Base-by-base conservation (phyloP, 768 basidiomycete species). In the Panaeolus papilionaceus region DNA sequence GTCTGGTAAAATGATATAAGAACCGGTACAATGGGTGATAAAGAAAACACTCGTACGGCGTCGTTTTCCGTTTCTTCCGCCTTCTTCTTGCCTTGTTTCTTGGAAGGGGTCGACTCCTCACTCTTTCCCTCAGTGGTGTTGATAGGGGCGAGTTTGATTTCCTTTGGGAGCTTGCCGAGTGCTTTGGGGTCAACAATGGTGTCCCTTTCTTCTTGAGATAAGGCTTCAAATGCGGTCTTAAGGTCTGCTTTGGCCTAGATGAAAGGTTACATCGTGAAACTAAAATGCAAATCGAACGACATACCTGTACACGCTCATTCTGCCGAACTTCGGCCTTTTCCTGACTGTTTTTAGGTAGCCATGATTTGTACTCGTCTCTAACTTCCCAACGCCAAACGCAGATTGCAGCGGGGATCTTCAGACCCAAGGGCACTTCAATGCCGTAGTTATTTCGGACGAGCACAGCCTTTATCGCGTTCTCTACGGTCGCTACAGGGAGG, bases 331-430 rank as follows among this genome's bases (percentile, higher is more conserved):
- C 86, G 0, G 85, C 87, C 73, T 86, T 92, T 69, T 91, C 89
- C 69, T 81, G 80, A 12, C 84, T 83, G 73, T 85, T 88, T 74
- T 87, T 89, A 0, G 92, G 92, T 38, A 95, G 75, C 86, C 90
- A 91, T 66, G 86, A 82, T 67, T 80, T 79, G 69, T 84, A 81
- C 20, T 83, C 71, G 2, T 86, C 83, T 71, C 86, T 88, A 11
- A 92, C 89, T 75, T 97, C 95, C 95, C 95, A 97, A 63, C 92
- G 83, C 94, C 93, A 96, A 23, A 92, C 80, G 69, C 86, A 89
- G 39, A 93, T 78, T n/a, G 86, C 79, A 7, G 89, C 86, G 14
- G 91, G 89, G 23, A 81, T 73, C 74, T 85, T 92, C 64, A 80
- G 79, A 40, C 85, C 86, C 10, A 78, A 73, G 18, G 79, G 73